These are phyloP conservation scores for Flaveria sonorensis DNA, from an alignment of 129 eudicot species.

Conservation along the genomic window DNA sequence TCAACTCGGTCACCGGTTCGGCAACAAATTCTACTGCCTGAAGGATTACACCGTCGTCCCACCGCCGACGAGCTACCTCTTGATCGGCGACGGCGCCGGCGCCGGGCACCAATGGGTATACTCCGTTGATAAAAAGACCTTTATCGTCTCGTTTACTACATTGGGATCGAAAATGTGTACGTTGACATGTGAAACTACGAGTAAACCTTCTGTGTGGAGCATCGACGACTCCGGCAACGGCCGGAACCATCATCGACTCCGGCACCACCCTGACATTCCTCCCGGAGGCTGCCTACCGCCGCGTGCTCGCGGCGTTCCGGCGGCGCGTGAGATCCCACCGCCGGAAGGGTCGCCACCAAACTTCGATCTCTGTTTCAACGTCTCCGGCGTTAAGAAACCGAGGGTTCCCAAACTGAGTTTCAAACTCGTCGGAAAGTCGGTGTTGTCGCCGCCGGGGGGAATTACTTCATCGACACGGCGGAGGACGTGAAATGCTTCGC, in stretches of 20 bases:
- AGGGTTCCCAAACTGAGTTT: constrained; percentile 67
- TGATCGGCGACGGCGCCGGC: constrained; percentile 37
- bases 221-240: constrained; percentile 65
- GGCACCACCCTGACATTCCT: constrained; percentile 71
- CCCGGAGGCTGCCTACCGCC: constrained; percentile 53
- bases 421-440: constrained; percentile 57
- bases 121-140: constrained; percentile 50
- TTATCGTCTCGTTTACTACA: constrained; percentile 68
- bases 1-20: constrained; percentile 60
- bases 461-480: constrained; percentile 65
- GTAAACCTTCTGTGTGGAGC: constrained; percentile 60
- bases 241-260: constrained; percentile 69
- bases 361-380: constrained; percentile 67
- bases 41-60: constrained; percentile 73
- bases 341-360: constrained; percentile 36
- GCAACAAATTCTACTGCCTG: constrained; percentile 67
- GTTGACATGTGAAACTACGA: constrained; percentile 46
- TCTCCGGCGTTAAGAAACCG: constrained; percentile 39
- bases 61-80: constrained; percentile 66
- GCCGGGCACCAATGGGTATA: constrained; percentile 36
- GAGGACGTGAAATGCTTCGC: constrained; percentile 67
- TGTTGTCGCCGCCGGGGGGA: constrained; percentile 54
- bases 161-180: constrained; percentile 48
- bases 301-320: constrained; percentile 42
- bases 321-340: constrained; percentile 59